Percentiles rank a stretch among this genome's conserved stretches.
Evolutionary conservation across 1,139 yeast species (phyloP).

Genomic region (Williopsis jadinii): DNA sequence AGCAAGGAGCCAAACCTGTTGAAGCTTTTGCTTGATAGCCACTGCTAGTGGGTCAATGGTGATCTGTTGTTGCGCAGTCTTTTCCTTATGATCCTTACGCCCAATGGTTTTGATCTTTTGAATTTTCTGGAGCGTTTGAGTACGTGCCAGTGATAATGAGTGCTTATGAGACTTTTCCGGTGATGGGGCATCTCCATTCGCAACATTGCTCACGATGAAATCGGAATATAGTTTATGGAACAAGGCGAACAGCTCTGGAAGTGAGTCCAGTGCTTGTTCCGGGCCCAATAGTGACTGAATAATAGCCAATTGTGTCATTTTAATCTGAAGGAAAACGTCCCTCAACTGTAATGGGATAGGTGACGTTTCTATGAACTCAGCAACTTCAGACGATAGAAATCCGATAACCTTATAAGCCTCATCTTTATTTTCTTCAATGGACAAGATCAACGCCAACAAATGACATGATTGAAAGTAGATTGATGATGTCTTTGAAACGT

Average conservation of each 20-base stretch:
- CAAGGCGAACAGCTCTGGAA: conserved; percentile 60
- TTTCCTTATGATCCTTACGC: conserved; percentile 7
- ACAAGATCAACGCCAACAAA: conserved; percentile 41
- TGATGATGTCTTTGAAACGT: conserved; percentile 28
- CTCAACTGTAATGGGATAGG: conserved; percentile 29
- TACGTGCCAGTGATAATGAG: conserved; percentile 10
- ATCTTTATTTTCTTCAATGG: conserved; percentile 43
- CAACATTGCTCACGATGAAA: background rate
- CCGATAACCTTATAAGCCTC: conserved; percentile 35
- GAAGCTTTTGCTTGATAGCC: conserved; percentile 36
- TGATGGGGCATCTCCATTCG: background rate
- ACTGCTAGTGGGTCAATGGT: conserved; percentile 9
- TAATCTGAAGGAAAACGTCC: conserved; percentile 59
- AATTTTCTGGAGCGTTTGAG: conserved; percentile 16
- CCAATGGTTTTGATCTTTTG: conserved; percentile 15
- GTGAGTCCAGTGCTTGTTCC: conserved; percentile 51
- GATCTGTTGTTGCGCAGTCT: conserved; percentile 2
- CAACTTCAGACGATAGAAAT: conserved; percentile 31
- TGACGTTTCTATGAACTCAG: conserved; percentile 13
- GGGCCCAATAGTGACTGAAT: conserved; percentile 59
- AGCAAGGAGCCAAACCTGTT: conserved; percentile 70
- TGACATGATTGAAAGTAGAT: conserved; percentile 43
- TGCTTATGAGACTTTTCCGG: conserved; percentile 6
- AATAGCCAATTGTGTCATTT: conserved; percentile 68
- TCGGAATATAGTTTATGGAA: conserved; percentile 47